A percentile compares a stretch with the other conserved stretches of the same genome.
Evolutionary conservation across 2,329 filamentous ascomycete genomes (phyloP).

Genomic region (Zasmidium citrigriseum): DNA sequence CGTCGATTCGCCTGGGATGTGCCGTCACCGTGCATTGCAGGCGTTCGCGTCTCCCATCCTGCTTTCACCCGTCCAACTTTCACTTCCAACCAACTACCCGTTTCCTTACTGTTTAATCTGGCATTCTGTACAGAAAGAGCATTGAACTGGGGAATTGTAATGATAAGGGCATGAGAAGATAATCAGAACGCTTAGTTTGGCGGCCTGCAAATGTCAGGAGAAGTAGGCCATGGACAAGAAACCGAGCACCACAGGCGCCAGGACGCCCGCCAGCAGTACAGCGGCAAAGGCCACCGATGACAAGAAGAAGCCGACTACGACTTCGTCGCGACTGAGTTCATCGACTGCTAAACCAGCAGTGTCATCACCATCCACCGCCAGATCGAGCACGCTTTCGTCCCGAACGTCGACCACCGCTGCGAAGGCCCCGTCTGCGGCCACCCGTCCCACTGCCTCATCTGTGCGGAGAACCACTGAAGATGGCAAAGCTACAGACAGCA

Average conservation of each 20-base stretch:
- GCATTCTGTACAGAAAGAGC: not conserved
- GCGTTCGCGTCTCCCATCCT: not conserved
- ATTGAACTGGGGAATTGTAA: not conserved
- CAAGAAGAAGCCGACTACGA: slow-evolving; percentile 14
- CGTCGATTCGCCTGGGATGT: not conserved
- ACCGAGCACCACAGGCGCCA: slow-evolving; percentile 2
- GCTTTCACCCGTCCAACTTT: not conserved
- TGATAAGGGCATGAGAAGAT: not conserved
- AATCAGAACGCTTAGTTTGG: not conserved
- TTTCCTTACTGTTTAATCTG: no score
- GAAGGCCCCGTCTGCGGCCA: slow-evolving; percentile 1
- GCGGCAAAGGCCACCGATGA: slow-evolving; percentile 5
- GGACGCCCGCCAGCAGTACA: not conserved
- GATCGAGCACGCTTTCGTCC: slow-evolving; percentile 1
- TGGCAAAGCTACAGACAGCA: slow-evolving; percentile 9
- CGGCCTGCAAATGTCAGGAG: not conserved
- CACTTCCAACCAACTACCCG: not conserved
- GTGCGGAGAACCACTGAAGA: slow-evolving; percentile 1
- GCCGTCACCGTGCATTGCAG: not conserved
- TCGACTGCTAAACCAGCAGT: slow-evolving; percentile 9
- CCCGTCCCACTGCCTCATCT: slow-evolving; percentile 1
- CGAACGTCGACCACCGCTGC: slow-evolving; percentile 2
- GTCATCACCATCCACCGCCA: not conserved
- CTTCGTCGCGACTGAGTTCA: slow-evolving; percentile 10
- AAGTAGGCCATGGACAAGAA: not conserved